A percentile compares a stretch with the other conserved stretches of the same genome.
These are phyloP conservation scores for Dothiorella sarmentorum DNA, from an alignment of 2,329 filamentous ascomycete species.

Conservation along the genomic window DNA sequence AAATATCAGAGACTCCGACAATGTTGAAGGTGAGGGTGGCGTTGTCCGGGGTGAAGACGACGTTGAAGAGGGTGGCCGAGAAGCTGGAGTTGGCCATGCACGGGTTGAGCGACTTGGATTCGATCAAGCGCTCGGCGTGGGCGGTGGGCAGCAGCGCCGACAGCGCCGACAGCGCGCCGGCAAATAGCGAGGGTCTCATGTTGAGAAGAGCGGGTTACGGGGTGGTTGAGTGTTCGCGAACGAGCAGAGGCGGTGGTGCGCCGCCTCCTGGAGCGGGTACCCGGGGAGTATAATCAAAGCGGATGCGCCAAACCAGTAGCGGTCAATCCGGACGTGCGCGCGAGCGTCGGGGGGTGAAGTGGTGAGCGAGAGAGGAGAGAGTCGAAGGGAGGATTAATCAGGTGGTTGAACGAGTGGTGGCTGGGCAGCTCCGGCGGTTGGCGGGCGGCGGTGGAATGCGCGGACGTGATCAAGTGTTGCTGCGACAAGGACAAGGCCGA, in stretches of 20 bases:
- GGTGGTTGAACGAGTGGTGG: slow-evolving; percentile 16
- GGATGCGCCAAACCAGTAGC: slow-evolving; percentile 16
- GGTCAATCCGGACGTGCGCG: neutral
- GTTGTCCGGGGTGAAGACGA: slow-evolving; percentile 74
- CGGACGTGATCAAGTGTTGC: slow-evolving; percentile 17
- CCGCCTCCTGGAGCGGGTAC: slow-evolving; percentile 16
- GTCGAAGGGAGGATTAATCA: neutral
- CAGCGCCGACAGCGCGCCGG: slow-evolving; percentile 16
- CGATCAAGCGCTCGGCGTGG: slow-evolving; percentile 62
- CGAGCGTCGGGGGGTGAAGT: neutral
- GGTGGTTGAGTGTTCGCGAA: neutral
- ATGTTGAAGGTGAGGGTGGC: slow-evolving; percentile 69
- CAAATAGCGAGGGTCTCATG: slow-evolving; percentile 9
- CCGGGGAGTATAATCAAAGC: slow-evolving; percentile 17
- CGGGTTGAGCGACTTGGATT: slow-evolving; percentile 77
- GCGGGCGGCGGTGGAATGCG: slow-evolving; percentile 8
- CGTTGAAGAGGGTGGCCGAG: slow-evolving; percentile 85
- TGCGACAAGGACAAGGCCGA: slow-evolving; percentile 16
- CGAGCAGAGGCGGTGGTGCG: slow-evolving; percentile 5
- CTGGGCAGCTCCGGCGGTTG: slow-evolving; percentile 8
- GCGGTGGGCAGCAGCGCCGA: slow-evolving; percentile 9
- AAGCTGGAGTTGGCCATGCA: slow-evolving; percentile 84
- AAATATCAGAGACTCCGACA: slow-evolving; percentile 76
- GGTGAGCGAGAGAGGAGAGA: neutral
- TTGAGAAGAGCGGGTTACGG: neutral